Evolutionary conservation across 495 filamentous ascomycete species (phyloP), one percentile per base, ranked within the genome.

Genomic region (Stereocaulon alpinum): DNA sequence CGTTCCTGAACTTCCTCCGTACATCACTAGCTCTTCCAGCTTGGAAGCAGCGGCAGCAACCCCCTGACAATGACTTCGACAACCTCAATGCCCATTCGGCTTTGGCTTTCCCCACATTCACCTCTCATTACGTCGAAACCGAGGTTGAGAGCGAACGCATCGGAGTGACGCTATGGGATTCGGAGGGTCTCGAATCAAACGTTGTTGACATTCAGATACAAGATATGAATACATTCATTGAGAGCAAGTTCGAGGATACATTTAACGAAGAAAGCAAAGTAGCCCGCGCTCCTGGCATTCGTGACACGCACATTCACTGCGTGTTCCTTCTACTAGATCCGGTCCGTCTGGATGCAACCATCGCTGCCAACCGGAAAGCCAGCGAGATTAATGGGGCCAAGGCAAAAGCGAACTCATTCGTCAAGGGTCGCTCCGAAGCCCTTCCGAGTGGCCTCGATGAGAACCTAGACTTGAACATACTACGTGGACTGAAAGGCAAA

Each of bases 211-310:
- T 97, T 53, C 93, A 98, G 72, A 76, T 98, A 59, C 86, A 91
- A 55, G 89, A 91, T 62, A 90, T 96, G 72, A 84, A 87, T 29
- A 80, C 85, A 14, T 98, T 98, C 76, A 75, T 98, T 56, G 93
- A 98, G 74, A 91, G 86, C 72, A 98, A 97, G 70, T 98, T 98
- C 62, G 91, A 97, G 70, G 94, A 98, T 68, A 97, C 93, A 0
- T 91, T 97, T 70, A 85, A 83, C 40, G 93, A 98, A 73, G 93
- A 98, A 78, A 95, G 94, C 80, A 96, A 96, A 76, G 91, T 98
- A 40, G 76, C 95, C 51, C 86, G 93, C 63, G 88, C 91, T 55
- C 91, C 93, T 20, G 93, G 91, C 61, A 87, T 88, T 66, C 88
- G 88, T 64, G 93, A 98, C 77, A 95, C 92, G 47, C 93, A 98